phyloP scores from a whole-genome alignment of 257 asterid species.

The Datura wrightii region DNA sequence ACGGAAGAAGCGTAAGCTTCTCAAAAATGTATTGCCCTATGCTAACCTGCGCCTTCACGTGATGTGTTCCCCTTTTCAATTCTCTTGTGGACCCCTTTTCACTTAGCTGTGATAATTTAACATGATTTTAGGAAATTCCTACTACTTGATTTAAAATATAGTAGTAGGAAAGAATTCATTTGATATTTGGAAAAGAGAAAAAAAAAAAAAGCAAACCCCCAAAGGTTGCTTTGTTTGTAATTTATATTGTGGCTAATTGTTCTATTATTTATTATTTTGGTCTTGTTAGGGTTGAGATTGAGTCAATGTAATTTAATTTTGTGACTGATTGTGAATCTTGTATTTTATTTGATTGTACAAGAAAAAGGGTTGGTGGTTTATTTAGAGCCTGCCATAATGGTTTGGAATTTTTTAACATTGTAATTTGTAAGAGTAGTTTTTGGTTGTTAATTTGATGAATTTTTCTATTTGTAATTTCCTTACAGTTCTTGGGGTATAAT shows the following conservation, averaged over 20 bases:
- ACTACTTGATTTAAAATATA: slow-evolving; percentile 33
- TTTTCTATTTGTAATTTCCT: slow-evolving; percentile 6
- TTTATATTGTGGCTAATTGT: neutral
- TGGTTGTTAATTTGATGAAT: slow-evolving; percentile 3
- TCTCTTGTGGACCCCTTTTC: slow-evolving; percentile 37
- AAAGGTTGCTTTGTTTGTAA: slow-evolving; percentile 30
- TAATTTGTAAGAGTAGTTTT: slow-evolving; percentile 16
- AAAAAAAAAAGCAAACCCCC: neutral
- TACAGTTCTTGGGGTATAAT: slow-evolving; percentile 26
- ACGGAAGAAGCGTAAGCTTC: slow-evolving; percentile 35
- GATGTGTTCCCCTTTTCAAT: slow-evolving; percentile 38
- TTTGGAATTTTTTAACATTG: neutral
- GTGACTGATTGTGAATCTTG: slow-evolving; percentile 24
- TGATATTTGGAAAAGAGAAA: neutral
- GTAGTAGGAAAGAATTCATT: slow-evolving; percentile 32
- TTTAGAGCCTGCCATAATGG: neutral
- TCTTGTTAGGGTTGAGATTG: slow-evolving; percentile 9
- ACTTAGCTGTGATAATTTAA: slow-evolving; percentile 29
- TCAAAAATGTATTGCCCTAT: slow-evolving; percentile 29
- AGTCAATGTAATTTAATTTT: neutral
- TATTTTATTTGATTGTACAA: slow-evolving; percentile 23
- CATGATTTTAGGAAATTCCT: slow-evolving; percentile 27
- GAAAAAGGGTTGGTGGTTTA: neutral
- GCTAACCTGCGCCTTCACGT: slow-evolving; percentile 42
- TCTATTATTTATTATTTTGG: neutral